Evolutionary conservation across 768 basidiomycete species (phyloP).

Genomic region (Psilocybe subaeruginosa): DNA sequence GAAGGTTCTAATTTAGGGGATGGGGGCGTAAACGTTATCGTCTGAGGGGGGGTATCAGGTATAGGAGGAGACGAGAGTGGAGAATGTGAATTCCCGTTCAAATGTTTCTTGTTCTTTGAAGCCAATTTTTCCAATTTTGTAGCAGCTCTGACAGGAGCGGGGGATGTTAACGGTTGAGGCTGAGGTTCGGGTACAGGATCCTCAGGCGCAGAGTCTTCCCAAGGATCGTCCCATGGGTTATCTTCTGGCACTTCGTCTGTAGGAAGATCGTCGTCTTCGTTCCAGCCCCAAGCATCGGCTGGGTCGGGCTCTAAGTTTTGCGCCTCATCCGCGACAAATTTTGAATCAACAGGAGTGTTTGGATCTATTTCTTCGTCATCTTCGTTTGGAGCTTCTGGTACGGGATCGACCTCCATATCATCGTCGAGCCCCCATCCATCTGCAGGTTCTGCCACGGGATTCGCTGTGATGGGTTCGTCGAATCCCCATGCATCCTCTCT

Average conservation of each 20-base stretch:
- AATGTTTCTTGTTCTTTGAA: slow-evolving; percentile 52
- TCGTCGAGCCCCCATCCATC: slow-evolving; percentile 45
- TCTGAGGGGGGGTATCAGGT: slow-evolving; percentile 19
- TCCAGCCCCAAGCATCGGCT: slow-evolving; percentile 79
- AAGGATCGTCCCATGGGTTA: slow-evolving; percentile 69
- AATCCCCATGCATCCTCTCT: slow-evolving; percentile 40
- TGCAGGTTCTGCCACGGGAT: slow-evolving; percentile 28
- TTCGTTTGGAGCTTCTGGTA: background rate
- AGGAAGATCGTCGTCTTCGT: slow-evolving; percentile 51
- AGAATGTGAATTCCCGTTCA: slow-evolving; percentile 33
- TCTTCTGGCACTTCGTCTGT: slow-evolving; percentile 41
- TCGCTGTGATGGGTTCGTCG: slow-evolving; percentile 28
- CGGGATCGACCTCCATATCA: slow-evolving; percentile 30
- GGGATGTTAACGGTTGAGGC: slow-evolving; percentile 28
- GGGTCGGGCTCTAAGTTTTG: slow-evolving; percentile 42
- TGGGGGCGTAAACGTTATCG: slow-evolving; percentile 13
- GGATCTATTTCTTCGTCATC: slow-evolving; percentile 15
- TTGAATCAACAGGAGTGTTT: slow-evolving; percentile 14
- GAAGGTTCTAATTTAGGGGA: slow-evolving; percentile 14
- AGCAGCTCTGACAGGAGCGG: slow-evolving; percentile 51
- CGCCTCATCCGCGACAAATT: slow-evolving; percentile 8
- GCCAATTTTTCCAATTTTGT: slow-evolving; percentile 57
- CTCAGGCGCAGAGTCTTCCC: slow-evolving; percentile 50
- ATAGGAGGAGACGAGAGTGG: slow-evolving; percentile 23
- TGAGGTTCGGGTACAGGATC: slow-evolving; percentile 30